Conservation (phyloP, 2,329 filamentous ascomycete genomes). For the Fusarium anthophilum region DNA sequence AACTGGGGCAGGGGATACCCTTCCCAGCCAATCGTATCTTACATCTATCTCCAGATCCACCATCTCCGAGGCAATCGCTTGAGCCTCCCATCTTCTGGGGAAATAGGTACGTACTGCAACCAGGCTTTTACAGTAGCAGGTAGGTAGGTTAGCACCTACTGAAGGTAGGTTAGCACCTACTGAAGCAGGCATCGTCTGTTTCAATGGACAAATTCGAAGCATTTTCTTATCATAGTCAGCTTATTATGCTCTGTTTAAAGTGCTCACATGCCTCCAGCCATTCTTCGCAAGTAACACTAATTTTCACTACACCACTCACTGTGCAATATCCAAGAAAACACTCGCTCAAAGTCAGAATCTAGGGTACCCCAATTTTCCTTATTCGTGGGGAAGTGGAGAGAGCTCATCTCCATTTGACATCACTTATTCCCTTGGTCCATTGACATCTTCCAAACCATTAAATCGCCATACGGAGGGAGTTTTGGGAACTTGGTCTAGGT, state of each 20-base stretch:
- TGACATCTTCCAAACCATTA: background rate
- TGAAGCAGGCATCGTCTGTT: background rate
- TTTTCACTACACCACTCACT: background rate
- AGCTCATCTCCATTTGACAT: background rate
- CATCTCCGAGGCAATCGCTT: slow-evolving; percentile 28
- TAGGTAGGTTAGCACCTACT: too few species aligned
- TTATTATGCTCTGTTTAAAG: background rate
- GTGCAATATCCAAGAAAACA: too few species aligned
- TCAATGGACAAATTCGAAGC: background rate
- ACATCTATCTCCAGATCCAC: background rate
- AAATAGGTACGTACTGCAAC: background rate
- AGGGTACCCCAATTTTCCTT: slow-evolving; percentile 10
- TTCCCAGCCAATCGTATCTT: background rate
- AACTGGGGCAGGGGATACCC: background rate
- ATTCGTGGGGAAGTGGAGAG: slow-evolving; percentile 30
- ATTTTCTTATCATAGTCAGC: background rate
- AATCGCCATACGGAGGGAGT: background rate
- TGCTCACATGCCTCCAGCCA: background rate
- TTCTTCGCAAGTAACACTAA: background rate
- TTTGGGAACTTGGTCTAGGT: background rate
- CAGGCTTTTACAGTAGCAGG: too few species aligned
- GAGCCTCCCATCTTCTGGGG: slow-evolving; percentile 24
- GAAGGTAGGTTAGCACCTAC: too few species aligned
- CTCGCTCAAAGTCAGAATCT: background rate
- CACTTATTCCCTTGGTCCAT: slow-evolving; percentile 2